phyloP scores from a whole-genome alignment of 176 grass and related monocot species.

The Areca catechu region DNA sequence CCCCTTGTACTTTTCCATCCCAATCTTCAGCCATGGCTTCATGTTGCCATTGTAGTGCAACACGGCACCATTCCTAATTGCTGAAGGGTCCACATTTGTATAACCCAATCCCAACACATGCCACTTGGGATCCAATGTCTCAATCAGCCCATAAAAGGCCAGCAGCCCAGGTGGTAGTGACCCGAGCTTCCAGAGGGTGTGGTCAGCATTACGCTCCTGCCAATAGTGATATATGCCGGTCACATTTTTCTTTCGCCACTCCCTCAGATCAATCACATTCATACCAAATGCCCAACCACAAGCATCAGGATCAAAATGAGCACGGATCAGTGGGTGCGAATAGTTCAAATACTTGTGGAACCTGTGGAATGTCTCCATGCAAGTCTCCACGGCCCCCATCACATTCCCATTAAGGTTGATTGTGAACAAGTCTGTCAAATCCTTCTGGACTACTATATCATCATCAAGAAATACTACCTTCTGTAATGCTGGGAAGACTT shows the following conservation, averaged over 20 bases:
- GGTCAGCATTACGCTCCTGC: slow-evolving; percentile 90
- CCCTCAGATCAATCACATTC: slow-evolving; percentile 86
- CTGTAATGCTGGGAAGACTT: slow-evolving; percentile 79
- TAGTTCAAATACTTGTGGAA: slow-evolving; percentile 99
- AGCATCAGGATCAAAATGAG: slow-evolving; percentile 97
- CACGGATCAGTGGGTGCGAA: slow-evolving; percentile 87
- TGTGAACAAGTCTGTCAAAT: slow-evolving; percentile 64
- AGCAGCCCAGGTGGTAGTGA: slow-evolving; percentile 90
- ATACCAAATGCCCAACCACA: slow-evolving; percentile 99
- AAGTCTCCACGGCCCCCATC: slow-evolving; percentile 97
- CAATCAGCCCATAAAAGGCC: slow-evolving; percentile 87
- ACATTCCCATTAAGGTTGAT: slow-evolving; percentile 90
- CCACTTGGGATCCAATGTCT: slow-evolving; percentile 83
- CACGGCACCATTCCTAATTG: slow-evolving; percentile 90
- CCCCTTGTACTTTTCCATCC: slow-evolving; percentile 95
- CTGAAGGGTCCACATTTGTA: slow-evolving; percentile 57
- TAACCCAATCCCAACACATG: slow-evolving; percentile 95
- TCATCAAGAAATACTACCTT: slow-evolving; percentile 97
- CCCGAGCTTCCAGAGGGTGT: slow-evolving; percentile 96
- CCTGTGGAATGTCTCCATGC: slow-evolving; percentile 99
- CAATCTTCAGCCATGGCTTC: slow-evolving; percentile 99
- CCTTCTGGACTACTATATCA: slow-evolving; percentile 87
- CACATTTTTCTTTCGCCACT: slow-evolving; percentile 92
- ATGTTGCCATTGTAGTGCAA: slow-evolving; percentile 98
- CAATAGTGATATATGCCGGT: slow-evolving; percentile 99